Evolutionary conservation across 768 basidiomycete genomes (phyloP).

Genomic region (Russula sp.): DNA sequence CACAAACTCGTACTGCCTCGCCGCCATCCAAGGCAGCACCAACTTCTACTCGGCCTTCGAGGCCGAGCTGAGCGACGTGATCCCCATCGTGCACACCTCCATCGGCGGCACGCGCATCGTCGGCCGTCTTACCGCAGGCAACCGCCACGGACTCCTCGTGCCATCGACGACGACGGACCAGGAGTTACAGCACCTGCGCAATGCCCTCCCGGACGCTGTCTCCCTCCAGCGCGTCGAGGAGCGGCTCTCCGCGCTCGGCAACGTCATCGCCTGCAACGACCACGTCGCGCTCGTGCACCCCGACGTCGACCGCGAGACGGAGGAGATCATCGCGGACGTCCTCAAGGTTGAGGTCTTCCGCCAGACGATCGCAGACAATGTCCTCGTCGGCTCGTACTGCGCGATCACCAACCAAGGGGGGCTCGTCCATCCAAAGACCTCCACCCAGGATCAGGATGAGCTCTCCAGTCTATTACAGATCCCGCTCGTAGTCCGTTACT

Average conservation of each 20-base stretch:
- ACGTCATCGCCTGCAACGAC: slow-evolving; percentile 98
- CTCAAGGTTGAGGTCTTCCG: slow-evolving; percentile 99
- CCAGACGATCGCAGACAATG: slow-evolving; percentile 95
- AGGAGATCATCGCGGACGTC: slow-evolving; percentile 99
- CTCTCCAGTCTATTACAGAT: slow-evolving; percentile 89
- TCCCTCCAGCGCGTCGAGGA: slow-evolving; percentile 96
- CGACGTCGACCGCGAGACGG: slow-evolving; percentile 96
- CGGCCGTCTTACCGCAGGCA: slow-evolving; percentile 92
- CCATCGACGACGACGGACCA: slow-evolving; percentile 96
- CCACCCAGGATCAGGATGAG: slow-evolving; percentile 96
- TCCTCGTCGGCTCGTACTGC: slow-evolving; percentile 94
- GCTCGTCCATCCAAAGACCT: slow-evolving; percentile 95
- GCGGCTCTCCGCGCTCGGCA: slow-evolving; percentile 93
- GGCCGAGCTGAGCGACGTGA: slow-evolving; percentile 84
- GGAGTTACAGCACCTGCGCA: slow-evolving; percentile 95
- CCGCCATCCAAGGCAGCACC: slow-evolving; percentile 87
- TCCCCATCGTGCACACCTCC: slow-evolving; percentile 94
- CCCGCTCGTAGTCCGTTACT: slow-evolving; percentile 77
- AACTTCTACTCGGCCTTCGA: slow-evolving; percentile 99
- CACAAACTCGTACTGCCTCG: slow-evolving; percentile 96
- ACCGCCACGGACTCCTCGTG: slow-evolving; percentile 94
- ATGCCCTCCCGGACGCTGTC: slow-evolving; percentile 88
- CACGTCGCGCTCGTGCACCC: slow-evolving; percentile 98
- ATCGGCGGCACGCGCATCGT: slow-evolving; percentile 93
- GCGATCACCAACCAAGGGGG: slow-evolving; percentile 96